Conservation (phyloP, 2,329 filamentous ascomycete genomes). For the Ilyonectria destructans region DNA sequence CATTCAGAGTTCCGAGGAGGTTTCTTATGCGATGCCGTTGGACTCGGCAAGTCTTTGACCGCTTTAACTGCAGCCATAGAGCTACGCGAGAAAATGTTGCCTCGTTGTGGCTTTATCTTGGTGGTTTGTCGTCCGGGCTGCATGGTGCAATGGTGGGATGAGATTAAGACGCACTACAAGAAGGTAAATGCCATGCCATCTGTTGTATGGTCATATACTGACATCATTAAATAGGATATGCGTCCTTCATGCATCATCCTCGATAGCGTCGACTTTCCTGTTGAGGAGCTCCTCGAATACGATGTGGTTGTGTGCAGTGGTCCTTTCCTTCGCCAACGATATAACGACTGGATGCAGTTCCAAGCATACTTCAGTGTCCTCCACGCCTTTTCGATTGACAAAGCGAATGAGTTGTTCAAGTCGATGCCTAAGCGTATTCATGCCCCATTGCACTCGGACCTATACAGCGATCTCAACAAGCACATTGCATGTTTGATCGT, state of each 20-base stretch:
- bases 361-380: background rate
- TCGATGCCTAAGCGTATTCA: background rate
- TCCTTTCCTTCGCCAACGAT: background rate
- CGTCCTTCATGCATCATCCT: background rate
- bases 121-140: background rate
- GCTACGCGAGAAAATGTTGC: background rate
- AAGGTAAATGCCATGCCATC: background rate
- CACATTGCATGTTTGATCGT: slow-evolving; percentile 2
- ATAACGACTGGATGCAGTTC: background rate
- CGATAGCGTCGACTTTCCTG: background rate
- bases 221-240: background rate
- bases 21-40: background rate
- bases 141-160: background rate
- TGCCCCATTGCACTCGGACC: background rate
- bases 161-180: background rate
- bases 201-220: background rate
- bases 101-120: background rate
- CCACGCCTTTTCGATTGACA: background rate
- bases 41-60: background rate
- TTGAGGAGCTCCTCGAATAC: background rate
- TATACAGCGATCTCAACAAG: background rate
- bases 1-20: background rate
- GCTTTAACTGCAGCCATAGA: background rate
- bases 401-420: background rate
- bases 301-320: background rate